phyloP scores from a whole-genome alignment of 192 early-diverging fungal species.

The Coemansia sp. region DNA sequence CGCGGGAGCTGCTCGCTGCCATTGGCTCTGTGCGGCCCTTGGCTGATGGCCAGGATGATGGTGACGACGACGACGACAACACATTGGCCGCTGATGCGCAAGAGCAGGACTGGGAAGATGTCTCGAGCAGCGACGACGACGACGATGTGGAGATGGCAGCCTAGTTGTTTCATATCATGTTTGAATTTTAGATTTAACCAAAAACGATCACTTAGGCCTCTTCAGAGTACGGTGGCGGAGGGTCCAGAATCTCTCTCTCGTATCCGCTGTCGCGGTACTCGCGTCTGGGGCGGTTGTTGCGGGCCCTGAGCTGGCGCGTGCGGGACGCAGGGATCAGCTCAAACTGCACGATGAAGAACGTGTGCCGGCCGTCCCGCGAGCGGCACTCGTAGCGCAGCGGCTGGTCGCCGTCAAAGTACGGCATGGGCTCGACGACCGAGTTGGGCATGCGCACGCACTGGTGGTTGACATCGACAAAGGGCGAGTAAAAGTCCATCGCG shows the following conservation, averaged over 20 bases:
- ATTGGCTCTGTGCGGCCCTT: too few species aligned
- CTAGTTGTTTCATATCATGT: too few species aligned
- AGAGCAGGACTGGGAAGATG: too few species aligned
- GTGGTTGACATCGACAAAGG: slow-evolving; percentile 54
- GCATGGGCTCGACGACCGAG: slow-evolving; percentile 52
- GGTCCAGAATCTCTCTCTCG: slow-evolving; percentile 51
- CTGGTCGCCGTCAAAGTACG: slow-evolving; percentile 48
- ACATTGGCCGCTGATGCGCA: too few species aligned
- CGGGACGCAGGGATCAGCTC: slow-evolving; percentile 49
- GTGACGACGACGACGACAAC: too few species aligned
- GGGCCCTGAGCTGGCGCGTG: slow-evolving; percentile 30
- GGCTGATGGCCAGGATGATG: too few species aligned
- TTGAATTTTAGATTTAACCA: too few species aligned
- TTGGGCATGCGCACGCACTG: slow-evolving; percentile 56
- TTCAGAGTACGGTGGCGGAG: slow-evolving; percentile 48
- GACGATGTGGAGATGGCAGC: too few species aligned
- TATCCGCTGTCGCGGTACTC: slow-evolving; percentile 54
- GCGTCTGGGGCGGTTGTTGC: slow-evolving; percentile 33
- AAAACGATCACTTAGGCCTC: slow-evolving; percentile 20
- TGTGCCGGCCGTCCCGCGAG: slow-evolving; percentile 36
- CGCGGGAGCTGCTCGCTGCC: too few species aligned
- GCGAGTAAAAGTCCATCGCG: slow-evolving; percentile 52
- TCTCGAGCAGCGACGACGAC: too few species aligned
- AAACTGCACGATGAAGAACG: slow-evolving; percentile 52
- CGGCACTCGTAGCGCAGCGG: slow-evolving; percentile 53